Evolutionary conservation across 2,329 filamentous ascomycete species (phyloP).

Genomic region (Alternaria ethzedia): DNA sequence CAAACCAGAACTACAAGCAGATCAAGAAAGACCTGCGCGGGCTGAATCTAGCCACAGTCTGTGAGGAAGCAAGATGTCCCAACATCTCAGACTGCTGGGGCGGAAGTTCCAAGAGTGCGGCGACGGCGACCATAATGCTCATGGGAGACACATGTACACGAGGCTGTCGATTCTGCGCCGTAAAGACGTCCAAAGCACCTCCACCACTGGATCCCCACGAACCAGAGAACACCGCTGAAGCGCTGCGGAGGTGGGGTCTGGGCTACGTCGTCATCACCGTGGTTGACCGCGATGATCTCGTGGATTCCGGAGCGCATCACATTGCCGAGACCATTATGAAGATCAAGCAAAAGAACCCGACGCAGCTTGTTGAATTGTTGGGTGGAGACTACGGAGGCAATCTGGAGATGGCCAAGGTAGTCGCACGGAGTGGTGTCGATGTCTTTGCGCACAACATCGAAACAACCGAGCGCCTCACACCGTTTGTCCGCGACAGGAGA

Average conservation of each 20-base stretch:
- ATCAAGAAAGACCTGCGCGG: slow-evolving; percentile 94
- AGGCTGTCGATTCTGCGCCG: slow-evolving; percentile 94
- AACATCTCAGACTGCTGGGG: slow-evolving; percentile 99
- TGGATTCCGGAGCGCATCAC: slow-evolving; percentile 85
- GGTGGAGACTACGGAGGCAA: slow-evolving; percentile 90
- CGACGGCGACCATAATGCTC: slow-evolving; percentile 98
- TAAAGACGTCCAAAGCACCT: slow-evolving; percentile 81
- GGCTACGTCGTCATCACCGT: slow-evolving; percentile 95
- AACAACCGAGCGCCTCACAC: slow-evolving; percentile 89
- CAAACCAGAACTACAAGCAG: slow-evolving; percentile 85
- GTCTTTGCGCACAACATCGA: slow-evolving; percentile 98
- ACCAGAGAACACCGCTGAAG: slow-evolving; percentile 95
- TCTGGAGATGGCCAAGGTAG: slow-evolving; percentile 81
- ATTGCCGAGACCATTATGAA: slow-evolving; percentile 93
- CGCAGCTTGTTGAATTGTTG: slow-evolving; percentile 79
- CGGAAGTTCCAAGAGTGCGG: slow-evolving; percentile 82
- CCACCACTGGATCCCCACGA: slow-evolving; percentile 93
- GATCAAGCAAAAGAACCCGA: slow-evolving; percentile 78
- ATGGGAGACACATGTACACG: slow-evolving; percentile 99
- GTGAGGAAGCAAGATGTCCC: slow-evolving; percentile 95
- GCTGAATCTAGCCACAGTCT: slow-evolving; percentile 90
- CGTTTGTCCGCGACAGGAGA: slow-evolving; percentile 85
- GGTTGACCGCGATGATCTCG: slow-evolving; percentile 91
- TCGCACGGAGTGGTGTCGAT: slow-evolving; percentile 87
- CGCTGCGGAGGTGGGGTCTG: slow-evolving; percentile 87